These are phyloP conservation scores for Maudiozyma turicensis DNA, from an alignment of 805 yeast genomes.

Conservation along the genomic window DNA sequence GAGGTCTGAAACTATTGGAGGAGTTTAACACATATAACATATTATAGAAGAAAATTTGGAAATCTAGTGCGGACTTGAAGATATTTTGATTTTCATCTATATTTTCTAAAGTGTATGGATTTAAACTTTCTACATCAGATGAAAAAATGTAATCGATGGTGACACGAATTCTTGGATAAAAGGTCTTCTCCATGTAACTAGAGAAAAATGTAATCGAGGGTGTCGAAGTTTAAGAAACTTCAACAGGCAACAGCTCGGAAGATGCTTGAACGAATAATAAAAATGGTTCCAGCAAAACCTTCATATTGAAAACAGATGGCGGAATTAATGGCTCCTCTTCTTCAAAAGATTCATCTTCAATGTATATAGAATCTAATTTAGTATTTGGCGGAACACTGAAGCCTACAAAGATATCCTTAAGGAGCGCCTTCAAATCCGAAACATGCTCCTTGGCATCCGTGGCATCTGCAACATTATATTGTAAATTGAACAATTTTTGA, in stretches of 20 bases:
- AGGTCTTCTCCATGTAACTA: constrained; percentile 53
- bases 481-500: constrained; percentile 17
- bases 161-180: constrained; percentile 53
- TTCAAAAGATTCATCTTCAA: constrained; percentile 49
- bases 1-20: constrained; percentile 39
- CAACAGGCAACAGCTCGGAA: constrained; percentile 31
- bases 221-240: constrained; percentile 11
- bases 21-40: constrained; percentile 26
- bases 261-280: constrained; percentile 59
- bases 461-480: constrained; percentile 21
- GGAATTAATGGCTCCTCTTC: constrained; percentile 58
- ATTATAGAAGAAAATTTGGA: constrained; percentile 19
- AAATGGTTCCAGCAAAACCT: constrained; percentile 65
- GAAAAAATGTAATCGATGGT: constrained; percentile 46
- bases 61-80: constrained; percentile 25
- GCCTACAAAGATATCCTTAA: constrained; percentile 67
- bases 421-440: constrained; percentile 33
- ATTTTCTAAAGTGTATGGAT: constrained; percentile 30
- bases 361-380: constrained; percentile 36
- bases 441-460: constrained; percentile 27
- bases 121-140: constrained; percentile 33
- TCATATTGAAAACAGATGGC: constrained; percentile 69
- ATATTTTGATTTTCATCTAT: constrained; percentile 26
- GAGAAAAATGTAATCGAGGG: constrained; percentile 44
- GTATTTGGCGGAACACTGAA: constrained; percentile 34